Conservation (phyloP, 352 stramenopile species). For the Pythium plurisporium region DNA sequence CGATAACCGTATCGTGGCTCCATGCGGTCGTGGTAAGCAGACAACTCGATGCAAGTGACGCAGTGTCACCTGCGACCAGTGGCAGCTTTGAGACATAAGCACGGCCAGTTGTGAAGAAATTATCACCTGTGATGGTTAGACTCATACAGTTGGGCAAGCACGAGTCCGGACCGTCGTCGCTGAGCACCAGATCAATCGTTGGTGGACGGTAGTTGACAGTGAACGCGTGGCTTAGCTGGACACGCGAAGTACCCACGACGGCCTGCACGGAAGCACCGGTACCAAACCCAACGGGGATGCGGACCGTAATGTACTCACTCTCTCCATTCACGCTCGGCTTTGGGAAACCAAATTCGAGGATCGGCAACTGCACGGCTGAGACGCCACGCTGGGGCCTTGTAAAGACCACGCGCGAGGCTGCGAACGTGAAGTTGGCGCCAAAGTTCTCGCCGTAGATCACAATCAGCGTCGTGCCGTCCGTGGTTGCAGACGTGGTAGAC, state of each 20-base stretch:
- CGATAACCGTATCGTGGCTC: constrained; percentile 37
- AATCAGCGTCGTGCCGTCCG: constrained; percentile 41
- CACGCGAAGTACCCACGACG: constrained; percentile 31
- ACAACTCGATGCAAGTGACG: not conserved
- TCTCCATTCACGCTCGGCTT: constrained; percentile 6
- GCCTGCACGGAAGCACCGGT: constrained; percentile 30
- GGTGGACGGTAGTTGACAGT: constrained; percentile 36
- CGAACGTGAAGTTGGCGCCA: constrained; percentile 32
- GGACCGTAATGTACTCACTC: constrained; percentile 38
- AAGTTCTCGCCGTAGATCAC: constrained; percentile 55
- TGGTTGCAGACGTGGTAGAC: constrained; percentile 13
- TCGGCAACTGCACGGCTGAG: constrained; percentile 32
- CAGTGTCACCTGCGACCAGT: constrained; percentile 15
- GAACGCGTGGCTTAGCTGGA: constrained; percentile 34
- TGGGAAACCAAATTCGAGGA: constrained; percentile 34
- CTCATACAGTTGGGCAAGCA: constrained; percentile 44
- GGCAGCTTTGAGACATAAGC: constrained; percentile 40
- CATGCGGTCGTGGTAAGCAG: constrained; percentile 25
- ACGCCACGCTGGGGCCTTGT: constrained; percentile 32
- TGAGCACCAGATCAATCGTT: constrained; percentile 50
- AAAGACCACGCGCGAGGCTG: constrained; percentile 40
- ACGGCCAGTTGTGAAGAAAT: constrained; percentile 42
- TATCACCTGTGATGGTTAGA: constrained; percentile 45
- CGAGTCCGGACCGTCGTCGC: constrained; percentile 46
- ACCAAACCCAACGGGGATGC: constrained; percentile 39